Percentiles rank a stretch among this genome's conserved stretches.
These are phyloP conservation scores for Polymyxa betae DNA, from an alignment of 208 protist genomes.

Conservation along the genomic window DNA sequence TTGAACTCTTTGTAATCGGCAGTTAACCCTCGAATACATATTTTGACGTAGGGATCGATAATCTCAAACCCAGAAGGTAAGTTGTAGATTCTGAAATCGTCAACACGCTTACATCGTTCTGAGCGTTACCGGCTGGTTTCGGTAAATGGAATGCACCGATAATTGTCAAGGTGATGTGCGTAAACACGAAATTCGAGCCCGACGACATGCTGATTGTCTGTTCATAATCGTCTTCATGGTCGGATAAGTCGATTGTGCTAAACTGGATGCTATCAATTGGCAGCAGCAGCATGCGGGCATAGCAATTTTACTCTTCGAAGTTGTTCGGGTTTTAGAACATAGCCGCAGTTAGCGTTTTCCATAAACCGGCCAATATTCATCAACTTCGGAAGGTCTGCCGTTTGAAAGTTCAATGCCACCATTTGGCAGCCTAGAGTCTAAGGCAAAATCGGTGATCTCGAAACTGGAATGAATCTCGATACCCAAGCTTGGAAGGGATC, in stretches of 20 bases:
- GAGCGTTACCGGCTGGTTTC: conserved; percentile 11
- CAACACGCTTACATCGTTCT: not conserved
- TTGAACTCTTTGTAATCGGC: conserved; percentile 52
- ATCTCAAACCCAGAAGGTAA: not conserved
- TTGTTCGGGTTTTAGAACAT: conserved; percentile 42
- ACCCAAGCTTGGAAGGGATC: not conserved
- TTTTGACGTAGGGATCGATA: conserved; percentile 52
- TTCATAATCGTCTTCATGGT: not conserved
- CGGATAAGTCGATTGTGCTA: too few species aligned
- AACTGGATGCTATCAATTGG: too few species aligned
- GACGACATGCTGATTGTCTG: not conserved
- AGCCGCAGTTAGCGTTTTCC: not conserved
- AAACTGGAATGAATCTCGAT: not conserved
- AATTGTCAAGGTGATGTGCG: conserved; percentile 30
- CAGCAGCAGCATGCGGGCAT: too few species aligned
- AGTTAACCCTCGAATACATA: not conserved
- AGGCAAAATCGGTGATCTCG: not conserved
- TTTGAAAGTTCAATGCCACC: conserved; percentile 36
- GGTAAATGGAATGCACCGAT: conserved; percentile 44
- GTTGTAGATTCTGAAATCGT: not conserved
- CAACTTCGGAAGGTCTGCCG: conserved; percentile 4
- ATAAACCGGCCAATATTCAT: conserved; percentile 25
- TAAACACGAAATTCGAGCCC: not conserved
- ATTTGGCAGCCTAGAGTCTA: conserved; percentile 41
- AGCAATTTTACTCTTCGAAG: not conserved